These are phyloP conservation scores for Colletotrichum noveboracense DNA, from an alignment of 2,329 filamentous ascomycete genomes.

Conservation along the genomic window DNA sequence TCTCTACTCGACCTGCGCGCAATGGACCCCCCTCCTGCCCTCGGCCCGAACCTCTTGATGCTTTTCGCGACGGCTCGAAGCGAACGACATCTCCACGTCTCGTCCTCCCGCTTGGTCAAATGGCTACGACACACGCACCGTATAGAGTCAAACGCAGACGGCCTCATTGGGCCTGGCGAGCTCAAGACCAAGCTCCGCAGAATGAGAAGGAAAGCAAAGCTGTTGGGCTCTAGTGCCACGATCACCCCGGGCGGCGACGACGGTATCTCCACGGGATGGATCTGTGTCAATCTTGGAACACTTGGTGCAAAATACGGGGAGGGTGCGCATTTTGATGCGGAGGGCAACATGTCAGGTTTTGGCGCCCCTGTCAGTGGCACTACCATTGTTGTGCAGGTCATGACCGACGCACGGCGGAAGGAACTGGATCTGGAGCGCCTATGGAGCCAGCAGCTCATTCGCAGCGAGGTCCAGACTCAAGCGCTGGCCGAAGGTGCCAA, in stretches of 20 bases:
- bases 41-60: slow-evolving; percentile 92
- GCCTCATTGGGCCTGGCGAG: slow-evolving; percentile 87
- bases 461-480: slow-evolving; percentile 25
- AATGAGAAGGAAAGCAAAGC: slow-evolving; percentile 79
- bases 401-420: slow-evolving; percentile 57
- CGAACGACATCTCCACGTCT: slow-evolving; percentile 91
- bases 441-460: slow-evolving; percentile 50
- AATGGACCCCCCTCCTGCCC: slow-evolving; percentile 83
- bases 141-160: slow-evolving; percentile 81
- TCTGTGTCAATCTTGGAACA: slow-evolving; percentile 87
- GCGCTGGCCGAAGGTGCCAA: slow-evolving; percentile 25
- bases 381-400: slow-evolving; percentile 62
- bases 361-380: slow-evolving; percentile 57
- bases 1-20: slow-evolving; percentile 81
- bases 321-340: slow-evolving; percentile 47
- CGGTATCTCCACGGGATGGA: slow-evolving; percentile 91
- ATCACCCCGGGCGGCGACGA: slow-evolving; percentile 73
- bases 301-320: slow-evolving; percentile 62
- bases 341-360: slow-evolving; percentile 77
- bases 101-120: slow-evolving; percentile 85
- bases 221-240: slow-evolving; percentile 75
- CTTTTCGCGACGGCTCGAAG: slow-evolving; percentile 89
- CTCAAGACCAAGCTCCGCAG: slow-evolving; percentile 85
- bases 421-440: slow-evolving; percentile 60
- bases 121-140: slow-evolving; percentile 80